Evolutionary conservation across 176 grass and related monocot species (phyloP), one percentile per base, ranked within the genome.

Genomic region (Oryza nivara): DNA sequence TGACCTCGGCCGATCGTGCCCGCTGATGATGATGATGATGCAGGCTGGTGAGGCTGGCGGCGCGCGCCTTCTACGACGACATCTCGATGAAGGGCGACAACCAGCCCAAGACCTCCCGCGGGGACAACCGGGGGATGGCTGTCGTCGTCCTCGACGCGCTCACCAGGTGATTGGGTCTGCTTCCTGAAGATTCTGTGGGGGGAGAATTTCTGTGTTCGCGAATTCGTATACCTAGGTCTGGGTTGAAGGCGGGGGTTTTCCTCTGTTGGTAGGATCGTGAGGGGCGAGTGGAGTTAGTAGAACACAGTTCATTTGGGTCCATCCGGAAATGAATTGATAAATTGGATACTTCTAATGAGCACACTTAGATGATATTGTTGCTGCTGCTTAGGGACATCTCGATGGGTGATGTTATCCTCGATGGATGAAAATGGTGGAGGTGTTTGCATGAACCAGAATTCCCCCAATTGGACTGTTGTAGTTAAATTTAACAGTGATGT

Each of bases 121-220:
- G 89, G n/a, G 96, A 99, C 88, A 99, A 99, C 88, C 88, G 96
- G 47, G 96, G 96, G 41, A 99, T 99, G 91, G 93, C 96, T 61
- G 93, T 99, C 46, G 93, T 99, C 17, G 96, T 99, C 45, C 89
- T 99, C 12, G 96, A 99, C 58, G 91, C 91, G 0, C 96, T 99
- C 48, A 91, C 93, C 40, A 96, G 91, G 96, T 96, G 71, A 58
- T 2, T 17, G 15, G 74, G 11, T 13, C 63, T 7, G 58, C 70
- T 86, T 20, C 14, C 16, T 6, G 1, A 13, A 9, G 60, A 52
- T 47, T 26, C 51, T 32, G 54, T 32, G 54, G 54, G 12, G 40
- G 1, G 7, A 40, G 25, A 54, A 52, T 26, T 41, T 16, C 45
- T n/a, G 2, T 58, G 1, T 58, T 6, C 19, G 15, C 13, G 7